Evolutionary conservation across 192 early-diverging fungal species (phyloP).

Genomic region (Coemansia sp.): DNA sequence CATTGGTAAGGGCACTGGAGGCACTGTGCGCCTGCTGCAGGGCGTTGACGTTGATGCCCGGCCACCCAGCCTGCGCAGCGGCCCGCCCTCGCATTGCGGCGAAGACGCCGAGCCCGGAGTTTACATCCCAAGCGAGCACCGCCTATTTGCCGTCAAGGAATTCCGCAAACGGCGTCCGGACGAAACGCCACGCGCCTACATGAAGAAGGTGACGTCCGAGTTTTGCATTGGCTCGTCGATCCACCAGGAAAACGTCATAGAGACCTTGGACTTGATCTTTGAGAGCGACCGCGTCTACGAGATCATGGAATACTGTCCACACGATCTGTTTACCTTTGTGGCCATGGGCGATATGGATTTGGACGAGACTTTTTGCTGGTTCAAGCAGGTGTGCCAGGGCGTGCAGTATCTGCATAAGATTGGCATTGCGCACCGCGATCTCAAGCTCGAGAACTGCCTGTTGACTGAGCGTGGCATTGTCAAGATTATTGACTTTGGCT

Average conservation of each 20-base stretch:
- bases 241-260: conserved; percentile 75
- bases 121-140: conserved; percentile 56
- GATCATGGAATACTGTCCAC: conserved; percentile 89
- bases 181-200: conserved; percentile 70
- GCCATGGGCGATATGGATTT: conserved; percentile 69
- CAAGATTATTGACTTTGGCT: conserved; percentile 97
- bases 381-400: conserved; percentile 77
- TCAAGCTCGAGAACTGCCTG: conserved; percentile 88
- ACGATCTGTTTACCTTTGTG: conserved; percentile 83
- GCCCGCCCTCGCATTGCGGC: conserved; percentile 41
- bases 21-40: conserved; percentile 67
- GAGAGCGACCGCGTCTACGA: conserved; percentile 65
- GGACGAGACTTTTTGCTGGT: conserved; percentile 83
- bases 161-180: conserved; percentile 65
- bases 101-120: conserved; percentile 19
- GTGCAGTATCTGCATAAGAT: conserved; percentile 83
- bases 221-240: conserved; percentile 77
- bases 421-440: conserved; percentile 91
- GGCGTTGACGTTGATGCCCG: conserved; percentile 33
- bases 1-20: conserved; percentile 69
- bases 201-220: conserved; percentile 80
- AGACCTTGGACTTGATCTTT: conserved; percentile 73
- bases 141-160: conserved; percentile 74
- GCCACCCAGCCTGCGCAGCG: conserved; percentile 48
- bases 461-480: conserved; percentile 70